Evolutionary conservation across 78 protist genomes (phyloP).

Genomic region (Polysphondylium violaceum): DNA sequence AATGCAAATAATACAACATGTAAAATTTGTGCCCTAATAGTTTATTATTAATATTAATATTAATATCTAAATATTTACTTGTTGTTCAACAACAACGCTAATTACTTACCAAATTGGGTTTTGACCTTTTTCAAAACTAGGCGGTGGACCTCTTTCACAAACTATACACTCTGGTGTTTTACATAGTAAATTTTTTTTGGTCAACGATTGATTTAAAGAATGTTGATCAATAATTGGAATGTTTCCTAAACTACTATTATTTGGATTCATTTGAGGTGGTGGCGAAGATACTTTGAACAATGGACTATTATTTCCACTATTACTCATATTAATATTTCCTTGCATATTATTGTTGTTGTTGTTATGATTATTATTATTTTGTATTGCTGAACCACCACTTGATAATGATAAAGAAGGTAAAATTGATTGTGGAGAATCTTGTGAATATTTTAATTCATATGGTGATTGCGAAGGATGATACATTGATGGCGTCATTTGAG

Average conservation of each 20-base stretch:
- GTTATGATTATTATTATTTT: not conserved
- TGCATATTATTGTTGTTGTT: not conserved
- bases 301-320: not conserved
- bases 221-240: constrained; percentile 1
- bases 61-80: not conserved
- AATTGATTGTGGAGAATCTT: not conserved
- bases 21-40: constrained; percentile 68
- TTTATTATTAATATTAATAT: not conserved
- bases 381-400: not conserved
- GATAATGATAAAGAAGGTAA: constrained; percentile 10
- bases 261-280: not conserved
- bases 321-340: not conserved
- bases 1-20: constrained; percentile 54
- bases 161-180: constrained; percentile 65
- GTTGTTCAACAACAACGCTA: not conserved
- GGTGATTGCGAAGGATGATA: no score
- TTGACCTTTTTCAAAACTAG: constrained; percentile 52
- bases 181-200: constrained; percentile 17
- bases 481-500: no score
- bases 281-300: not conserved
- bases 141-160: constrained; percentile 60
- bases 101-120: constrained; percentile 53
- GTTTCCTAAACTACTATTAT: not conserved
- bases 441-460: no score
- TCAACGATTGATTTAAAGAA: not conserved